Evolutionary conservation across 257 asterid genomes (phyloP), one percentile per base, ranked within the genome.

Genomic region (Rehmannia glutinosa): DNA sequence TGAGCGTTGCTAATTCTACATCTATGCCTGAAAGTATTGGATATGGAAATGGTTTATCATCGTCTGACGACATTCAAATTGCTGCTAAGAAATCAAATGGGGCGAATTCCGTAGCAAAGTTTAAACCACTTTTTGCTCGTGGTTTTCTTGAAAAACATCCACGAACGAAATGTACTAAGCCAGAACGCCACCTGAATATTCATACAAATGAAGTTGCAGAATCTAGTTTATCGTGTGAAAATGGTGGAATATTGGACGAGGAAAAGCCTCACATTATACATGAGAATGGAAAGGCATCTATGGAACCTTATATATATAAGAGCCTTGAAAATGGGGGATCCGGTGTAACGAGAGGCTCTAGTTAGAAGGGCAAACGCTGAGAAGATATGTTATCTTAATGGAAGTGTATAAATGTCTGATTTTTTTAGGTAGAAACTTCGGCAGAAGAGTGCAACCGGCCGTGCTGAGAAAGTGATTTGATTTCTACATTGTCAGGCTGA

Each of bases 91-190:
- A 66, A 72, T 75, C 82, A 33, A 13, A 43, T 16, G 80, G 71
- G 47, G 54, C 20, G 47, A 68, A 50, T 32, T 36, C 83, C 25
- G 53, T 71, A 19, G 65, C 56, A 12, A 83, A 84, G 75, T 58
- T 30, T 1, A 87, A 81, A 78, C 97, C 96, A 15, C 72, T 80
- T 43, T 73, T 90, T 32, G 38, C 73, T 64, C 84, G 81, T 23
- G 97, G 97, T 12, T 90, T 87, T 78, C 94, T 86, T 35, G 86
- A 69, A 39, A 90, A 82, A 67, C 79, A 62, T n/a, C 77, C 73
- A 21, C 69, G 68, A 36, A 77, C 46, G 51, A 80, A 53, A 70
- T 27, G 27, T 42, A 54, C 21, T 12, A 72, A 71, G 78, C 69
- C 49, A 24, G n/a, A n/a, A n/a, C n/a, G n/a, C n/a, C n/a, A n/a